A percentile compares a stretch with the other conserved stretches of the same genome.
Evolutionary conservation across 2,329 filamentous ascomycete species (phyloP).

Genomic region (Exophiala calicioides): DNA sequence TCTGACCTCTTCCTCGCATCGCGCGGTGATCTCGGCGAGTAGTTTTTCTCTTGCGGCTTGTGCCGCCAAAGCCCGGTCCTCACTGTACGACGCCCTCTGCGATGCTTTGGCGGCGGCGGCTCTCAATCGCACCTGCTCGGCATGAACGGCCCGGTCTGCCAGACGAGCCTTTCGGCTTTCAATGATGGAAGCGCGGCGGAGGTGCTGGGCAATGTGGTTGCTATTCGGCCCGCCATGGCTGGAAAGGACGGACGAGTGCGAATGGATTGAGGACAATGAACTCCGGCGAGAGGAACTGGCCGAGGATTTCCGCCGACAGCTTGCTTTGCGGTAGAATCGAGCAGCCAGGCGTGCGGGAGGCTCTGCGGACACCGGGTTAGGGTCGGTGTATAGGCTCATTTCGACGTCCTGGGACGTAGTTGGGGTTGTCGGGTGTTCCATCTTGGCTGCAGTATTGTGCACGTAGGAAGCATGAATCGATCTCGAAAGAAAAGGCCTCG

Average conservation of each 20-base stretch:
- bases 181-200: slow-evolving; percentile 65
- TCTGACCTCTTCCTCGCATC: slow-evolving; percentile 66
- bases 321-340: slow-evolving; percentile 59
- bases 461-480: not conserved
- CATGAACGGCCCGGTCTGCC: slow-evolving; percentile 65
- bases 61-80: slow-evolving; percentile 64
- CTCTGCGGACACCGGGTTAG: slow-evolving; percentile 41
- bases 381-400: slow-evolving; percentile 41
- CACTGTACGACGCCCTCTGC: slow-evolving; percentile 57
- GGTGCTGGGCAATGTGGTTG: slow-evolving; percentile 64
- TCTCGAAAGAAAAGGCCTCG: not conserved
- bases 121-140: slow-evolving; percentile 64
- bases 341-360: slow-evolving; percentile 64
- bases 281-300: slow-evolving; percentile 64
- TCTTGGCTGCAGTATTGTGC: not conserved
- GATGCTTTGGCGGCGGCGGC: slow-evolving; percentile 63
- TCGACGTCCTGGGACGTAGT: slow-evolving; percentile 43
- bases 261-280: slow-evolving; percentile 63
- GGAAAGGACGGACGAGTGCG: slow-evolving; percentile 57
- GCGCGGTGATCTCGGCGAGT: slow-evolving; percentile 64
- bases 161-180: slow-evolving; percentile 65
- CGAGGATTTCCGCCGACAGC: slow-evolving; percentile 59
- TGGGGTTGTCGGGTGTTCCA: slow-evolving; percentile 18
- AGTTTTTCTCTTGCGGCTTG: slow-evolving; percentile 64
- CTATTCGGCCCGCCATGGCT: slow-evolving; percentile 53